phyloP scores from a whole-genome alignment of 2,329 filamentous ascomycete genomes.

The Colletotrichum tabaci region DNA sequence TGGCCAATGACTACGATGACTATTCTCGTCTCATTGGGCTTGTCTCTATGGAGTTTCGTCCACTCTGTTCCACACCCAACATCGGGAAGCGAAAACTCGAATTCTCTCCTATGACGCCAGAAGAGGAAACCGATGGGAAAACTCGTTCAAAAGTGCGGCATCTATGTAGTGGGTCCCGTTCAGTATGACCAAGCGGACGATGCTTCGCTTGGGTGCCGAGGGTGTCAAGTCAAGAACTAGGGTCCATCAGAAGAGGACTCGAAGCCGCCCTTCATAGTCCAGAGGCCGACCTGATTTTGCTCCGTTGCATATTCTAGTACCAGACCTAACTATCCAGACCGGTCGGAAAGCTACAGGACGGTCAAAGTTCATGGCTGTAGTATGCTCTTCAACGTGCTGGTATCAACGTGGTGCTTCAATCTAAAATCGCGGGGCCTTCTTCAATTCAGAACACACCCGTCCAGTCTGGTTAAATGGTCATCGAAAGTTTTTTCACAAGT shows the following conservation, averaged over 20 bases:
- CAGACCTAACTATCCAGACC: not conserved
- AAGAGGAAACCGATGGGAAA: not conserved
- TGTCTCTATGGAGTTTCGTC: constrained; percentile 4
- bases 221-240: not conserved
- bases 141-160: not conserved
- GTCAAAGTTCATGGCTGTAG: not conserved
- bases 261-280: not conserved
- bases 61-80: constrained; percentile 4
- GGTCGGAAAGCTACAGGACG: not conserved
- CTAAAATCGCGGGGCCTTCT: no score
- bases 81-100: constrained; percentile 14
- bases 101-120: constrained; percentile 12
- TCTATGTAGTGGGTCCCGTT: not conserved
- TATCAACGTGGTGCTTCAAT: not conserved
- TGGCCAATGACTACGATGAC: constrained; percentile 16
- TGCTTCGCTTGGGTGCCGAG: not conserved
- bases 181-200: not conserved
- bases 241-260: not conserved
- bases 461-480: not conserved
- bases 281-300: not conserved
- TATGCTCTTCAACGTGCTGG: not conserved
- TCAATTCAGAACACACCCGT: not conserved
- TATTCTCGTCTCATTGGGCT: not conserved
- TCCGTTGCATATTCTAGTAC: not conserved
- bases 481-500: not conserved